Evolutionary conservation across 2,329 filamentous ascomycete genomes (phyloP), one percentile per base, ranked within the genome.

Genomic region (Penicillium crustosum): DNA sequence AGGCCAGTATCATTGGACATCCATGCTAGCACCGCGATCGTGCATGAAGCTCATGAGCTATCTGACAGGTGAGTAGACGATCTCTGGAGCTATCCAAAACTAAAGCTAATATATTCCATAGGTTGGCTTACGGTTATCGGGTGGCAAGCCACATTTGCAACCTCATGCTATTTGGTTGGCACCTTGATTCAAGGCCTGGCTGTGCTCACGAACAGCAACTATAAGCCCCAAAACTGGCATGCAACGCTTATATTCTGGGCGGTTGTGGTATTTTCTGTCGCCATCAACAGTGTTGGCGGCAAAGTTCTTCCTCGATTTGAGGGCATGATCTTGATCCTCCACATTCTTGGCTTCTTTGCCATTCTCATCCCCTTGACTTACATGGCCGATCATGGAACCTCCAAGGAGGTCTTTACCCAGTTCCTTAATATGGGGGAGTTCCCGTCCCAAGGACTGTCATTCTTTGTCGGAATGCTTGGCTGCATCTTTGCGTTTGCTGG

Each of bases 341-440:
- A 84, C 56, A 70, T 83, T n/a, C 65, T 79, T 15, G 82, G 81
- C 4, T 80, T 83, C 65, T 80, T 83, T 56, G 81, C 77, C 0
- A 79, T 83, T 54, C 67, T 84, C 12, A 78, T 83, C 25, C 74
- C 78, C 0, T 66, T 83, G 4, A 72, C 76, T 59, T 72, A 76
- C 1, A 70, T 79, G 53, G 75, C 77, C 0, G 75, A 77, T 1
- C 71, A 73, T 9, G 73, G 76, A 41, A 72, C 74, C 19, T 70
- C 77, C 0, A 65, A 73, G 15, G 72, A 75, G 4, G 77, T 82
- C 0, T 81, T 83, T 57, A 77, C 77, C 4, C 68, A 74, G 1
- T 83, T 83, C 60, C 70, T 74, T 21, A 82, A 83, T 55, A 56
- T 67, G 17, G 80, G 79, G 0, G 69, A 68, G 4, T 83, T 79